A percentile compares a stretch with the other conserved stretches of the same genome.
These are phyloP conservation scores for Leccinum fuscescens DNA, from an alignment of 1,284 basidiomycete genomes.

Conservation along the genomic window DNA sequence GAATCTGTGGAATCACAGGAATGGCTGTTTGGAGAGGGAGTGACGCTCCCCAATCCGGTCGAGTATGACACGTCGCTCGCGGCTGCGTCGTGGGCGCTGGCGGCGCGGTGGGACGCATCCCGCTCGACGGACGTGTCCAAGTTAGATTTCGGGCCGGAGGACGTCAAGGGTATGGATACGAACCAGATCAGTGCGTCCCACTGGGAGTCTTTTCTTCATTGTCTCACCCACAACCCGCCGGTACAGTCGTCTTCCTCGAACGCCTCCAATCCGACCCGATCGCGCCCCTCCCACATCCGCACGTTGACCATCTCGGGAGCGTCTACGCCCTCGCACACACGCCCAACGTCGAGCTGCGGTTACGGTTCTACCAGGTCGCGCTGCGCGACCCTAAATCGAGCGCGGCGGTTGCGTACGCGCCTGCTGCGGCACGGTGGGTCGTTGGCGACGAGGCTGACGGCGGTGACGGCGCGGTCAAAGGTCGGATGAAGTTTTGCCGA, in stretches of 20 bases:
- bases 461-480: slow-evolving; percentile 56
- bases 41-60: slow-evolving; percentile 75
- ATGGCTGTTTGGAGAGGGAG: slow-evolving; percentile 87
- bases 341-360: slow-evolving; percentile 69
- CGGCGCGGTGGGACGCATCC: slow-evolving; percentile 73
- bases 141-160: slow-evolving; percentile 50
- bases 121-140: slow-evolving; percentile 48
- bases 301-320: slow-evolving; percentile 53
- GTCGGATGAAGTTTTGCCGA: slow-evolving; percentile 83
- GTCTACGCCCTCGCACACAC: slow-evolving; percentile 55
- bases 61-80: slow-evolving; percentile 85
- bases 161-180: slow-evolving; percentile 56
- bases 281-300: slow-evolving; percentile 51
- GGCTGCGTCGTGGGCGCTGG: slow-evolving; percentile 67
- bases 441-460: slow-evolving; percentile 52
- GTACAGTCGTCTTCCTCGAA: slow-evolving; percentile 72
- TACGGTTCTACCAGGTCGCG: slow-evolving; percentile 69
- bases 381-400: slow-evolving; percentile 49
- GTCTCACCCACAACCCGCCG: neutral
- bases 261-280: slow-evolving; percentile 50
- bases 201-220: neutral
- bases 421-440: slow-evolving; percentile 65
- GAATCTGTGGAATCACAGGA: slow-evolving; percentile 35
- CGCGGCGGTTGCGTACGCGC: slow-evolving; percentile 39
- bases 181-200: neutral